Base-by-base conservation (phyloP, 2,329 filamentous ascomycete genomes). In the Epichloe elymi region DNA sequence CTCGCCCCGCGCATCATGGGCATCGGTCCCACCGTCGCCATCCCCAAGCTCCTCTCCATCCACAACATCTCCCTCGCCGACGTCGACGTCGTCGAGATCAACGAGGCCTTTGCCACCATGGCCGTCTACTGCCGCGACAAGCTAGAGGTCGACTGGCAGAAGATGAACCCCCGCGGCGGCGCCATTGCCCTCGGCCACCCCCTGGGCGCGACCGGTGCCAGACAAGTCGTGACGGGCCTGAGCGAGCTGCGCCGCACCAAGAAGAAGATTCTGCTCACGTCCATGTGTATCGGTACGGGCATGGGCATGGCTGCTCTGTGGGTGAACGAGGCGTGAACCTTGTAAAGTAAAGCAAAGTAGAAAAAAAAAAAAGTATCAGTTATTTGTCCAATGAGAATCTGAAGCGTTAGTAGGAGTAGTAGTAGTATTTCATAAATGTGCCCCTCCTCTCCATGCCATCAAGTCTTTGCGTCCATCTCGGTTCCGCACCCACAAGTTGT, bases 101-200 rank as follows among this genome's bases (percentile, higher is more conserved):
- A 98, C 74, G 93, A 98, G 77, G 93, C 93, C 1, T 98, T 98
- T 63, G 91, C 90, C 20, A 93, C 86, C 49, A 97, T 97, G 93
- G 90, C 88, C 1, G 90, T 96, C 33, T 97, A 96, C 78, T 95
- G 89, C 71, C 72, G 86, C 51, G 76, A 88, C 61, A 80, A 73
- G 57, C 75, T 93, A 48, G 79, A 79, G 57, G 72, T 91, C 48
- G 82, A 86, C 63, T 79, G 77, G 68, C 68, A 76, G 61, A 91
- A 89, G 79, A 79, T 93, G 76, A 93, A 93, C 71, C 78, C 78
- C 83, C 76, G 85, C 54, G 87, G 87, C 59, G 87, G 87, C 56
- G 87, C 87, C 57, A 91, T 93, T 63, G 87, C 87, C 3, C 75
- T 93, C 0, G 87, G 87, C 49, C 87, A 93, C 67, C 87, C 87